Evolutionary conservation across 768 basidiomycete species (phyloP).

Genomic region (Chalciporus chontae): DNA sequence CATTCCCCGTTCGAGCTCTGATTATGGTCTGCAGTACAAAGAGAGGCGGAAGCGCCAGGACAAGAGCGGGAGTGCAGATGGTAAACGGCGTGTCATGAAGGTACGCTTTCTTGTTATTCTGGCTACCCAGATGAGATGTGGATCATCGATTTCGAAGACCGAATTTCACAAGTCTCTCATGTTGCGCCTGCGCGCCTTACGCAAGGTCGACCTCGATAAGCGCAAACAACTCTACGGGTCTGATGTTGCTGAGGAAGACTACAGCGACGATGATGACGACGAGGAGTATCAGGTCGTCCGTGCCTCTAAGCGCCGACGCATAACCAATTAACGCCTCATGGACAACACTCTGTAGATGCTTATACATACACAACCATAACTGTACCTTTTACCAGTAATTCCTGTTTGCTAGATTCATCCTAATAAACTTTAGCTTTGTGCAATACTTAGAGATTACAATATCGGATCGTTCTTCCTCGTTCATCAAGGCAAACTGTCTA

Average conservation of each 20-base stretch:
- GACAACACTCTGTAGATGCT: conserved; percentile 15
- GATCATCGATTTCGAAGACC: conserved; percentile 38
- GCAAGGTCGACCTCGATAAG: conserved; percentile 54
- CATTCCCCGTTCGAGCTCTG: not conserved
- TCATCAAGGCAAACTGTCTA: no score
- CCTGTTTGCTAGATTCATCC: conserved; percentile 25
- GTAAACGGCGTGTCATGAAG: conserved; percentile 55
- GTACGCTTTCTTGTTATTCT: conserved; percentile 34
- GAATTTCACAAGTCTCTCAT: conserved; percentile 67
- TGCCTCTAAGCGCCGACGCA: conserved; percentile 29
- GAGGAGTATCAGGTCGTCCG: conserved; percentile 33
- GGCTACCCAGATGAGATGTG: not conserved
- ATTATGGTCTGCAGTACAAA: conserved; percentile 44
- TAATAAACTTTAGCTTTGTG: conserved; percentile 23
- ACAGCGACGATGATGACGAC: conserved; percentile 34
- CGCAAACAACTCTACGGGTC: conserved; percentile 42
- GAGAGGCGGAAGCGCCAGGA: conserved; percentile 58
- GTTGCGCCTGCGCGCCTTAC: conserved; percentile 54
- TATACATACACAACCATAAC: conserved; percentile 25
- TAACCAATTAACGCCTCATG: conserved; percentile 15
- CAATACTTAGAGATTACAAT: no score
- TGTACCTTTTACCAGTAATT: conserved; percentile 29
- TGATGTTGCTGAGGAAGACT: conserved; percentile 36
- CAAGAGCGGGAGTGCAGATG: conserved; percentile 34
- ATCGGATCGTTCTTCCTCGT: no score